Conservation (phyloP, 495 filamentous ascomycete genomes). For the Friedmanniomyces simplex region DNA sequence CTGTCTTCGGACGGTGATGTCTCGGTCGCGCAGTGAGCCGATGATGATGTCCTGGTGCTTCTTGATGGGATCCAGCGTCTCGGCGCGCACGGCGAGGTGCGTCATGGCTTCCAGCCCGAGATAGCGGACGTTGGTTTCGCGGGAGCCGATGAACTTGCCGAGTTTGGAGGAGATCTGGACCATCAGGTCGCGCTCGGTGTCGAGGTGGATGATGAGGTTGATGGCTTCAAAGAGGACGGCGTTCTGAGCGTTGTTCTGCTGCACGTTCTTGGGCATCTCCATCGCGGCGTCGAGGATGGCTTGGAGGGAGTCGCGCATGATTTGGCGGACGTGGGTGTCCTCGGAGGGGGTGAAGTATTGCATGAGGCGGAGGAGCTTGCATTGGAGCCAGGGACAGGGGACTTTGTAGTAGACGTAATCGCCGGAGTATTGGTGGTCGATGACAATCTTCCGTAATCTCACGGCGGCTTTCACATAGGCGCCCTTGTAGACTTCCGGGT, state of each 20-base stretch:
- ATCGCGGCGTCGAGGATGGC: conserved; percentile 82
- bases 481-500: conserved; percentile 85
- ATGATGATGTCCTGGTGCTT: conserved; percentile 95
- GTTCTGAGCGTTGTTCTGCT: conserved; percentile 99
- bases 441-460: conserved; percentile 74
- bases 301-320: conserved; percentile 85
- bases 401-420: conserved; percentile 99
- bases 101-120: conserved; percentile 97
- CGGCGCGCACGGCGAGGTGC: conserved; percentile 86
- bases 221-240: conserved; percentile 98
- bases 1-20: conserved; percentile 94
- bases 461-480: conserved; percentile 88
- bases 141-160: conserved; percentile 91
- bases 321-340: conserved; percentile 79
- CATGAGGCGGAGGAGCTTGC: conserved; percentile 79
- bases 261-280: conserved; percentile 94
- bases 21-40: conserved; percentile 83
- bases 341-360: conserved; percentile 97
- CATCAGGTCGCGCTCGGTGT: conserved; percentile 92
- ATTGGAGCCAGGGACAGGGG: conserved; percentile 96
- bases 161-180: conserved; percentile 89
- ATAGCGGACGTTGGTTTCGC: conserved; percentile 97
- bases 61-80: conserved; percentile 95
- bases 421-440: conserved; percentile 73
- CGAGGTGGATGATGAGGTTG: conserved; percentile 97